phyloP scores from a whole-genome alignment of 139 green algal genomes.

The Haematococcus lacustris region DNA sequence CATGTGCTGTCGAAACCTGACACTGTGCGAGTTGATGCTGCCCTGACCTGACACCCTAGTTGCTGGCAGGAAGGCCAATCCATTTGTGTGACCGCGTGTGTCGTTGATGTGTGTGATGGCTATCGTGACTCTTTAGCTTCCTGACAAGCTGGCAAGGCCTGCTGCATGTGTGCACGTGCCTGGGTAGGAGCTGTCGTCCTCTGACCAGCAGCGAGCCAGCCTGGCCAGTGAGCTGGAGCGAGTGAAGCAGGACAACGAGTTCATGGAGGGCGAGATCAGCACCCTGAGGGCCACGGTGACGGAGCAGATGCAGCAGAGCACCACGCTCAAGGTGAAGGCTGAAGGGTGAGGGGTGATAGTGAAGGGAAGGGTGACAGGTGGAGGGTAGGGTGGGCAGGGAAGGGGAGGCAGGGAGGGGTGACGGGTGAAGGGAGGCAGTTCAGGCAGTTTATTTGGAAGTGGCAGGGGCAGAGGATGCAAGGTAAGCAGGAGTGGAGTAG shows the following conservation, averaged over 20 bases:
- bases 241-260: slow-evolving; percentile 23
- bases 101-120: no score
- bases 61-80: no score
- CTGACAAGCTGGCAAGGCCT: no score
- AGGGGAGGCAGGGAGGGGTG: no score
- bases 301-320: slow-evolving; percentile 20
- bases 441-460: neutral
- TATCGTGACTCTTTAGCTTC: no score
- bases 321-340: neutral
- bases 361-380: no score
- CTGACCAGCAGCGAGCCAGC: slow-evolving; percentile 31
- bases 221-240: slow-evolving; percentile 27
- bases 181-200: slow-evolving; percentile 23
- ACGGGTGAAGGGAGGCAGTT: neutral
- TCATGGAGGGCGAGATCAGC: slow-evolving; percentile 25
- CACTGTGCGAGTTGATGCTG: no score
- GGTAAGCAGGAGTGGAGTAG: neutral
- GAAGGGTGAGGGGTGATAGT: no score
- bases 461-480: neutral
- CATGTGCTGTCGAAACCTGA: no score
- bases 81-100: slow-evolving; percentile 4
- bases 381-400: no score
- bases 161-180: no score
- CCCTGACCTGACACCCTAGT: no score
- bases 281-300: slow-evolving; percentile 10